Percentiles rank a stretch among this genome's conserved stretches.
phyloP scores from a whole-genome alignment of 495 filamentous ascomycete species.

The Cercophora scortea region DNA sequence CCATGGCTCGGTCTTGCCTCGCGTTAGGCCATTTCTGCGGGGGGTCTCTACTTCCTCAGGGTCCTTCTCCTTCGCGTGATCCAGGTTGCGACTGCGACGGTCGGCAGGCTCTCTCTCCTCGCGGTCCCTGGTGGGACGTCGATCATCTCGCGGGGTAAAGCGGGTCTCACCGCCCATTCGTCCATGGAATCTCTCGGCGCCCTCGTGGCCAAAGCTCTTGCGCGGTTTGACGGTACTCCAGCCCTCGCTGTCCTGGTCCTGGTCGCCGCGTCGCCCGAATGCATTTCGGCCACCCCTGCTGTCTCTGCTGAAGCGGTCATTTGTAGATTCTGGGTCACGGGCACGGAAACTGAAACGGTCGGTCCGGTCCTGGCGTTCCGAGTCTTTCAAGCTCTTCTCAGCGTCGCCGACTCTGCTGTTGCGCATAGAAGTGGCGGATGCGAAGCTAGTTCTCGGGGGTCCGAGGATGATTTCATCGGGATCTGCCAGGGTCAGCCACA shows the following conservation, averaged over 20 bases:
- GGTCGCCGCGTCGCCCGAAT: constrained; percentile 42
- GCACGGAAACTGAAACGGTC: constrained; percentile 60
- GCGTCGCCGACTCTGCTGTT: constrained; percentile 41
- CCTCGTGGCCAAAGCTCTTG: constrained; percentile 57
- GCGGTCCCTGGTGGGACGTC: constrained; percentile 29
- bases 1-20: constrained; percentile 39
- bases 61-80: constrained; percentile 43
- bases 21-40: constrained; percentile 46
- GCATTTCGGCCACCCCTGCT: constrained; percentile 38
- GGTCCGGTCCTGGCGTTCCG: constrained; percentile 48
- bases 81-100: constrained; percentile 45
- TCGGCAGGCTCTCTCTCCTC: constrained; percentile 46
- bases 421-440: constrained; percentile 59
- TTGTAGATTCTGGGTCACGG: constrained; percentile 56
- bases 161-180: constrained; percentile 41
- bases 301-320: constrained; percentile 34
- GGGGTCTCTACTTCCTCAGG: constrained; percentile 44
- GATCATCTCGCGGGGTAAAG: constrained; percentile 25
- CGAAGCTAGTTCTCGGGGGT: constrained; percentile 79
- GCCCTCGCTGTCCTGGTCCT: constrained; percentile 49
- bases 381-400: constrained; percentile 40
- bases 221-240: constrained; percentile 55
- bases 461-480: constrained; percentile 82
- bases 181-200: constrained; percentile 53
- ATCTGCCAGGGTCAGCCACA: constrained; percentile 30